Base-by-base conservation (phyloP, 192 early-diverging fungal genomes). In the Funneliformis geosporum region DNA sequence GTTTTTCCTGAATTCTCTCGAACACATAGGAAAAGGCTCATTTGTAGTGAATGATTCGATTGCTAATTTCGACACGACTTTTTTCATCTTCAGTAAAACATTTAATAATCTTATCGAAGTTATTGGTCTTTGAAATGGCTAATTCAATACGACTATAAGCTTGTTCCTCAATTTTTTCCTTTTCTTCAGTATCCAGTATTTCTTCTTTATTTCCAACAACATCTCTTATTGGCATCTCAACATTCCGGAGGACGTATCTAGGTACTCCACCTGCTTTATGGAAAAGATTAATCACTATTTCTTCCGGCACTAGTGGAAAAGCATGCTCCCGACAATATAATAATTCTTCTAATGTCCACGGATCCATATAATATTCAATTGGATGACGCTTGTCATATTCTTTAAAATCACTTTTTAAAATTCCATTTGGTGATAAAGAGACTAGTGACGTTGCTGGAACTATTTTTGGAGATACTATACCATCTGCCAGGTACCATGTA, bases 401-500 rank as follows among this genome's bases (percentile, higher is more conserved):
- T 21, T 70, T 21, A 70, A 70, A 38, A 4, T 70, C 39, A 2
- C n/a, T 70, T 70, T 2, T 70, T 18, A 2, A 12, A 18, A 43
- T 70, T 43, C 68, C 68, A 70, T 70, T 70, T 70, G 50, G 68
- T 70, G 40, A 70, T 70, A 70, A 6, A 39, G 40, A 2, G 16
- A 70, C 68, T 4, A 70, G 14, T 21, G 68, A 43, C 3, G 0
- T 70, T 43, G 38, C 18, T 0, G 42, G 28, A 0, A 70, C 68
- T 70, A 70, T n/a, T 43, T 9, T 43, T 39, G 40, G 68, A 5
- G 68, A 70, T 39, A 5, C 42, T 39, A 43, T 21, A 70, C 40
- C 40, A 43, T 70, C 68, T 43, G 38, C 68, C 0, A 70, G 68
- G 10, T 70, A 70, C 68, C 68, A 70, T 5, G 67, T 69, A 12